These are phyloP conservation scores for Eimeria necatrix DNA, from an alignment of 169 alveolate genomes.

Conservation along the genomic window DNA sequence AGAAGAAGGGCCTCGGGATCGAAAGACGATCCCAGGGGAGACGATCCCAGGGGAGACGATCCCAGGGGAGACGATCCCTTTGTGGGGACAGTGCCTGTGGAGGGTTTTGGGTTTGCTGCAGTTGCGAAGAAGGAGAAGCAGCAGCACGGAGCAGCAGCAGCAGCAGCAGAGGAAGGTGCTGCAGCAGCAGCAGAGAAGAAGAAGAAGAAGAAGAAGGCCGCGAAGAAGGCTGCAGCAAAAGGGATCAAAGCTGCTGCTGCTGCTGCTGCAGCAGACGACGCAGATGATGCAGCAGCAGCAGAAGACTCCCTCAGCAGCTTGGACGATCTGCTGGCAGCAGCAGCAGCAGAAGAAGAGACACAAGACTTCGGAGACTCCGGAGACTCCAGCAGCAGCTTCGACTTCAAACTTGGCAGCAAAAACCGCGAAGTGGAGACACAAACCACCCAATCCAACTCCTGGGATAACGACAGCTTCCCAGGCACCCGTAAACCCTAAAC, in stretches of 20 bases:
- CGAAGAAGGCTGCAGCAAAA: background rate
- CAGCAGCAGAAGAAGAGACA: no score
- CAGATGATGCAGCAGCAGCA: constrained; percentile 22
- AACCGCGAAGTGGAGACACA: no score
- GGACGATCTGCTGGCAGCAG: no score
- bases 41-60: constrained; percentile 53
- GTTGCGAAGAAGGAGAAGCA: background rate
- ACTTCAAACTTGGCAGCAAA: no score
- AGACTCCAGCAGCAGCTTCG: no score
- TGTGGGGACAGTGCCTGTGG: background rate
- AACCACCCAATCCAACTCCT: no score
- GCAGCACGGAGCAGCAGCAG: constrained; percentile 12
- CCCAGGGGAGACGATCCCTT: constrained; percentile 35
- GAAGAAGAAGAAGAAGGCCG: background rate
- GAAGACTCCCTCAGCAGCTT: no score
- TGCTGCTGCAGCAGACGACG: background rate
- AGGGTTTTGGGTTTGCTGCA: background rate
- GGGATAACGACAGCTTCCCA: no score
- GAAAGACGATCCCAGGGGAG: constrained; percentile 28
- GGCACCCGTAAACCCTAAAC: no score
- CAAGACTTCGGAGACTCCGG: no score
- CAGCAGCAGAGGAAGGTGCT: background rate
- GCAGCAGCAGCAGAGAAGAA: constrained; percentile 12
- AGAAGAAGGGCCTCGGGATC: background rate
- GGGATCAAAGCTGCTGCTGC: background rate